Percentiles rank a stretch among this genome's conserved stretches.
These are phyloP conservation scores for Carex cristatella DNA, from an alignment of 176 grass and related monocot species.

Conservation along the genomic window DNA sequence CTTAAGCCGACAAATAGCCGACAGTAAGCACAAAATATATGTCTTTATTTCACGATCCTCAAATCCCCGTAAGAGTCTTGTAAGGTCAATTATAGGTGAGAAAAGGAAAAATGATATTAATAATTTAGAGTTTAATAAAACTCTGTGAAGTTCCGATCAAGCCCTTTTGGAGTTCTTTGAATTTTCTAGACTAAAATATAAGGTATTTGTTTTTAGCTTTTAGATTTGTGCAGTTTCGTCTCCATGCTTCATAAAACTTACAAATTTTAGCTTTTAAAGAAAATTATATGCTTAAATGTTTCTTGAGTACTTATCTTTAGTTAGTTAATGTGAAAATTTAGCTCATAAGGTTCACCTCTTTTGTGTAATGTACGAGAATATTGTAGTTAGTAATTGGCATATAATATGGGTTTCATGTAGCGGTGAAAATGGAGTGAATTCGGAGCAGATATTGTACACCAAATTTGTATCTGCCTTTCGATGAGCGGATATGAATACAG, in stretches of 20 bases:
- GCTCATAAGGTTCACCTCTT: background rate
- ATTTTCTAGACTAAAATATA: background rate
- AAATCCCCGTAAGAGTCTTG: background rate
- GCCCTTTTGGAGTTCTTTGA: background rate
- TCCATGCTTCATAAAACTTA: background rate
- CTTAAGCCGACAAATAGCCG: background rate
- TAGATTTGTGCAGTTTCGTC: slow-evolving; percentile 1
- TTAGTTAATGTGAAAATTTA: background rate
- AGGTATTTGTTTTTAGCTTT: background rate
- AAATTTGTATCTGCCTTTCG: no score
- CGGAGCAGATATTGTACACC: no score
- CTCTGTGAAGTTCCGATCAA: background rate
- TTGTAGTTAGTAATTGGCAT: background rate
- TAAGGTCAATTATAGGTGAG: slow-evolving; percentile 3
- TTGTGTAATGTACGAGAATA: background rate
- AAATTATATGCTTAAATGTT: background rate
- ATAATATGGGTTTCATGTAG: background rate
- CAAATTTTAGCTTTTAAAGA: background rate
- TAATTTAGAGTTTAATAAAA: background rate
- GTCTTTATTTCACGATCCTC: background rate
- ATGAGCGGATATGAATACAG: no score
- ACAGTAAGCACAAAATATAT: background rate
- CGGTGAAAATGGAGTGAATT: no score
- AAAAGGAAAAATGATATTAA: background rate
- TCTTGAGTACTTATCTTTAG: background rate